Evolutionary conservation across 139 green algal species (phyloP).

Genomic region (Chlamydomonas eustigma): DNA sequence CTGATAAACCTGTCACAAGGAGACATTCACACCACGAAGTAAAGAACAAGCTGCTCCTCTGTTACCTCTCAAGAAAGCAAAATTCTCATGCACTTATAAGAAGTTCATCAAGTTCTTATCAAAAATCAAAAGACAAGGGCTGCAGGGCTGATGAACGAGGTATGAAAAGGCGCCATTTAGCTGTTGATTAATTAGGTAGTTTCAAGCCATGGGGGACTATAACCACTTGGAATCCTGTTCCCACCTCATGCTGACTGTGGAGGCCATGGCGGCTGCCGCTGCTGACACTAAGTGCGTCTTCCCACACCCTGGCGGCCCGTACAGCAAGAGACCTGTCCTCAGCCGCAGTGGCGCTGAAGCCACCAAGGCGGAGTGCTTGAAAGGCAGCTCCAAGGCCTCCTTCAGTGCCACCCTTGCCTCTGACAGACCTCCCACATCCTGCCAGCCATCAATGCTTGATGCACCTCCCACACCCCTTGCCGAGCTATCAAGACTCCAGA

Average conservation of each 20-base stretch:
- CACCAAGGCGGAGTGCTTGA: conserved; percentile 48
- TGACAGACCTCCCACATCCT: conserved; percentile 80
- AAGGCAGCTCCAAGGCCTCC: conserved; percentile 81
- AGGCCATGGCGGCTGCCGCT: conserved; percentile 65
- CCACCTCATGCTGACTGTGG: conserved; percentile 23
- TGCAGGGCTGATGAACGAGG: too few species aligned
- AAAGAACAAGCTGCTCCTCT: too few species aligned
- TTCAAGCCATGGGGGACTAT: too few species aligned
- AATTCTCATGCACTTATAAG: too few species aligned
- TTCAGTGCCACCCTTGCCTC: conserved; percentile 69
- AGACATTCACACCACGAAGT: background rate
- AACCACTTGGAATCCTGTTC: too few species aligned
- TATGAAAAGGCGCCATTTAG: too few species aligned
- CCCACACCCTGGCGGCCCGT: conserved; percentile 91
- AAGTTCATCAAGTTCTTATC: too few species aligned
- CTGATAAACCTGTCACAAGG: conserved; percentile 24
- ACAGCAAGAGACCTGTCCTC: conserved; percentile 90
- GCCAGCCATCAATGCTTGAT: conserved; percentile 51
- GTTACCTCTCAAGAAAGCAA: too few species aligned
- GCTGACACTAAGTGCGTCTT: conserved; percentile 92
- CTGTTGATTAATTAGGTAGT: too few species aligned
- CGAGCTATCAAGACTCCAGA: conserved; percentile 46
- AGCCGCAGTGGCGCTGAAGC: conserved; percentile 76
- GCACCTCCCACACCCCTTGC: background rate
- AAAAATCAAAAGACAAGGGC: too few species aligned